Evolutionary conservation across 1,284 basidiomycete genomes (phyloP).

Genomic region (Neonothopanus nambi): DNA sequence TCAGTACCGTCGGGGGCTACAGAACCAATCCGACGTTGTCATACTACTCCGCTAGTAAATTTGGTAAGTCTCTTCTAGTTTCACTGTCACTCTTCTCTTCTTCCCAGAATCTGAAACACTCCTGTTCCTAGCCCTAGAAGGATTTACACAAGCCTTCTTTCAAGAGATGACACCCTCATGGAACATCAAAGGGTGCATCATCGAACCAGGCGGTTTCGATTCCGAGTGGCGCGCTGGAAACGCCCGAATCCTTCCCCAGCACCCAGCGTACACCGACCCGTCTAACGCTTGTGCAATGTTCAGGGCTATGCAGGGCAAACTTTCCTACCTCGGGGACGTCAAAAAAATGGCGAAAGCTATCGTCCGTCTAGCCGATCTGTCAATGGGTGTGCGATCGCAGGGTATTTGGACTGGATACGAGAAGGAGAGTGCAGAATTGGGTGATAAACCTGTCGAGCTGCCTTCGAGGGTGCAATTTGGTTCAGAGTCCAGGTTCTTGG

Average conservation of each 20-base stretch:
- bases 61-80: slow-evolving; percentile 26
- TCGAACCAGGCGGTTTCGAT: slow-evolving; percentile 37
- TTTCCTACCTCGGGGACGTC: slow-evolving; percentile 22
- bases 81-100: no score
- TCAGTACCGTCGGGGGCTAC: slow-evolving; percentile 34
- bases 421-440: neutral
- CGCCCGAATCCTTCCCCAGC: slow-evolving; percentile 22
- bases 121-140: slow-evolving; percentile 32
- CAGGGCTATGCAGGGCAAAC: slow-evolving; percentile 12
- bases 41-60: slow-evolving; percentile 32
- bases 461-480: slow-evolving; percentile 37
- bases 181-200: slow-evolving; percentile 40
- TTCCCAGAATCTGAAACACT: neutral
- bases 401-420: slow-evolving; percentile 4
- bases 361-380: slow-evolving; percentile 28
- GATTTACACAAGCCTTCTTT: slow-evolving; percentile 31
- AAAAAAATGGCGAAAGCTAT: slow-evolving; percentile 34
- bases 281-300: slow-evolving; percentile 17
- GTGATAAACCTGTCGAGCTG: slow-evolving; percentile 18
- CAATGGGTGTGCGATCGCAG: slow-evolving; percentile 6
- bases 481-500: slow-evolving; percentile 29
- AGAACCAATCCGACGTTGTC: slow-evolving; percentile 29
- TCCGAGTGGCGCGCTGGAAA: slow-evolving; percentile 32
- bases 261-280: slow-evolving; percentile 25
- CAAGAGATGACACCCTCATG: slow-evolving; percentile 37